These are phyloP conservation scores for Rhizoclosmatium hyalinum DNA, from an alignment of 371 early-diverging fungal genomes.

Conservation along the genomic window DNA sequence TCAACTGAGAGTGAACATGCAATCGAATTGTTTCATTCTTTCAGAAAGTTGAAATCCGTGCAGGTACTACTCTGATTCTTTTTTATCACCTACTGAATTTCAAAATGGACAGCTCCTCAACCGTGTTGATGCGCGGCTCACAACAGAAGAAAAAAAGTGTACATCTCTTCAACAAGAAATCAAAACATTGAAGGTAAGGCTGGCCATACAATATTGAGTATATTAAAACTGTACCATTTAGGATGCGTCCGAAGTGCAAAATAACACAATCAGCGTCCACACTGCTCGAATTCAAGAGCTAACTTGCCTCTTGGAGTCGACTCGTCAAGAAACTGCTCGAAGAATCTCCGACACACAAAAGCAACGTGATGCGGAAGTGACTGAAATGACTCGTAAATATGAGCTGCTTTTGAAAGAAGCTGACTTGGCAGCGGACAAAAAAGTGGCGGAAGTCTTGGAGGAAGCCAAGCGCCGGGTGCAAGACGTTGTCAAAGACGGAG, in stretches of 20 bases:
- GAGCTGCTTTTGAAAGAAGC: too few species aligned
- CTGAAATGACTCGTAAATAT: not conserved
- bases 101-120: not conserved
- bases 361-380: constrained; percentile 1
- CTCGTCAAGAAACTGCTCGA: not conserved
- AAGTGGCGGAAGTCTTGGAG: too few species aligned
- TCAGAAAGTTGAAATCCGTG: constrained; percentile 12
- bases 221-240: too few species aligned
- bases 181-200: too few species aligned
- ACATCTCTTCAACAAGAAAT: too few species aligned
- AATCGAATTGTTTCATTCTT: not conserved
- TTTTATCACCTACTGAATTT: not conserved
- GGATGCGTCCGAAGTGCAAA: too few species aligned
- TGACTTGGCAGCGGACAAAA: too few species aligned
- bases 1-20: constrained; percentile 19
- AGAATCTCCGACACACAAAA: not conserved
- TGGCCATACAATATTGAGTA: too few species aligned
- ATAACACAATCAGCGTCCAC: not conserved
- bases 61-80: not conserved
- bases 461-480: too few species aligned
- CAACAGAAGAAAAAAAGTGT: not conserved
- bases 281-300: not conserved
- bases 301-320: not conserved
- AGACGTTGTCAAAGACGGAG: too few species aligned
- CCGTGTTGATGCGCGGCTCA: constrained; percentile 6